Evolutionary conservation across 805 yeast species (phyloP).

Genomic region (Monosporozyma yasuniensis): DNA sequence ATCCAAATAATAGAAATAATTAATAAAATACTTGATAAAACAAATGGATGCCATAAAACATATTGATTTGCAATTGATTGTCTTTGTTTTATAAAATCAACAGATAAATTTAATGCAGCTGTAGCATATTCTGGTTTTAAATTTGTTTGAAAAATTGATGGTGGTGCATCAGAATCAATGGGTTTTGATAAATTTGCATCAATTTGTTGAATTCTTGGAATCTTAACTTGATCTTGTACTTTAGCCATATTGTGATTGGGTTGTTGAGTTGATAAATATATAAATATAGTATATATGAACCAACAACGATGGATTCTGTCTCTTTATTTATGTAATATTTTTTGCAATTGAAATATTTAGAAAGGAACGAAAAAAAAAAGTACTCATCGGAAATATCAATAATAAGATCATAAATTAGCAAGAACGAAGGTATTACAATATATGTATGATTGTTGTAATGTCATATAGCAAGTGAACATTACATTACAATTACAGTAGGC

Average conservation of each 20-base stretch:
- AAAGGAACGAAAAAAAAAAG: too few relatives aligned
- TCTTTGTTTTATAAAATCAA: slow-evolving; percentile 44
- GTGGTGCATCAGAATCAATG: slow-evolving; percentile 40
- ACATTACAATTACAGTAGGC: too few relatives aligned
- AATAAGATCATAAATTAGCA: not conserved
- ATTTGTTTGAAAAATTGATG: slow-evolving; percentile 41
- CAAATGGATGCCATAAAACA: slow-evolving; percentile 40
- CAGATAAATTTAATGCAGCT: slow-evolving; percentile 53
- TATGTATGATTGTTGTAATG: too few relatives aligned
- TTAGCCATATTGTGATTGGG: not conserved
- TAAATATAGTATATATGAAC: too few relatives aligned
- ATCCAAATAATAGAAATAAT: slow-evolving; percentile 16
- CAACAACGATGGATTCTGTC: not conserved
- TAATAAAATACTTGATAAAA: slow-evolving; percentile 24
- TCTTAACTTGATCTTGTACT: slow-evolving; percentile 1
- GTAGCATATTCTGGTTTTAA: slow-evolving; percentile 51
- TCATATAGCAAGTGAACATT: too few relatives aligned
- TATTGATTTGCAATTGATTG: slow-evolving; percentile 40
- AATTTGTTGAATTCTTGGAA: slow-evolving; percentile 33
- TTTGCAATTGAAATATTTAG: too few relatives aligned
- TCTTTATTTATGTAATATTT: not conserved
- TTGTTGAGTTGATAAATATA: too few relatives aligned
- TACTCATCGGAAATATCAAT: not conserved
- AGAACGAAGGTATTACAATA: not conserved
- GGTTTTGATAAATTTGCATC: slow-evolving; percentile 48